phyloP scores from a whole-genome alignment of 257 asterid genomes.

The Lithospermum erythrorhizon region DNA sequence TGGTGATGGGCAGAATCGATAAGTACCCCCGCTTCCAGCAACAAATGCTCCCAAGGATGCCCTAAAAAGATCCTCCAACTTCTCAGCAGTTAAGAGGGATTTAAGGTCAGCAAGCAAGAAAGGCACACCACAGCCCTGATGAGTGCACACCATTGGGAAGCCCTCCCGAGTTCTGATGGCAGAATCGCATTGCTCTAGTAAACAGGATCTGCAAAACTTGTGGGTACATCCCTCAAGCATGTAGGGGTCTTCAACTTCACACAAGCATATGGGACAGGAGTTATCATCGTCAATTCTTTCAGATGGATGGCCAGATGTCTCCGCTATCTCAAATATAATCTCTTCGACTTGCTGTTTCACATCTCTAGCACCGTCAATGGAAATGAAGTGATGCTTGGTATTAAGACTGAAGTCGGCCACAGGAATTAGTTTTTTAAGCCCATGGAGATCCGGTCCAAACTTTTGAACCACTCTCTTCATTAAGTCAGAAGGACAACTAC shows the following conservation, averaged over 20 bases:
- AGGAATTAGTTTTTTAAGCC: conserved; percentile 61
- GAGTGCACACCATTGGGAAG: conserved; percentile 56
- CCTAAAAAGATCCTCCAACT: conserved; percentile 71
- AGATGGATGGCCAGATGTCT: conserved; percentile 20
- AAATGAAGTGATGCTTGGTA: conserved; percentile 50
- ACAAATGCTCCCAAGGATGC: conserved; percentile 65
- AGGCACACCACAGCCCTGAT: conserved; percentile 36
- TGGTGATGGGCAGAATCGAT: conserved; percentile 85
- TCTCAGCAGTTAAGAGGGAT: conserved; percentile 40
- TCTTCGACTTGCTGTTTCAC: conserved; percentile 55
- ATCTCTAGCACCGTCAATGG: conserved; percentile 45
- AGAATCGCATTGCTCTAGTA: conserved; percentile 71
- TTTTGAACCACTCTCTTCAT: conserved; percentile 79
- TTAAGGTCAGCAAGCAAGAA: conserved; percentile 53
- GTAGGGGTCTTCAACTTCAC: conserved; percentile 63
- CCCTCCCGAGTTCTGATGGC: conserved; percentile 48
- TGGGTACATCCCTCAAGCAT: conserved; percentile 65
- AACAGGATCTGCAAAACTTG: conserved; percentile 55
- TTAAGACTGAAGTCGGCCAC: conserved; percentile 49
- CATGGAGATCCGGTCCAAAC: conserved; percentile 71
- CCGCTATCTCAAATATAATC: conserved; percentile 37
- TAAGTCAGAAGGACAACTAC: conserved; percentile 61
- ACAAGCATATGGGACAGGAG: conserved; percentile 69
- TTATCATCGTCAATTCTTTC: conserved; percentile 17
- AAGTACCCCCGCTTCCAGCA: conserved; percentile 50